Conservation (phyloP, 176 grass and related monocot species). For the Lolium multiflorum region DNA sequence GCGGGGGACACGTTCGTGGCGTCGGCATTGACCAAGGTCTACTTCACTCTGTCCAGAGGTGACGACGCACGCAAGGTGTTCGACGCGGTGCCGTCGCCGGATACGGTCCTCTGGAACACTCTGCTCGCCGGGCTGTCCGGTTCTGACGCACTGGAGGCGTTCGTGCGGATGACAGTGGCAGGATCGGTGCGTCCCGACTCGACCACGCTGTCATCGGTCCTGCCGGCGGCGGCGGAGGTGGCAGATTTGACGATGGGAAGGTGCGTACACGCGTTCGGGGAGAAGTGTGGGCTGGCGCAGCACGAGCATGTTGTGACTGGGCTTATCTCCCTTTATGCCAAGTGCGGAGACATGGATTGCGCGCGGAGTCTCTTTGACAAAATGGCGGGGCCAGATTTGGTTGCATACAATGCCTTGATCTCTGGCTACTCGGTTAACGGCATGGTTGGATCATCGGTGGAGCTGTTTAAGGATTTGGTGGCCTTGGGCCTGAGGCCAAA, state of each 20-base stretch:
- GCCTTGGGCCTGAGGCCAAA: conserved; percentile 48
- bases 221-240: conserved; percentile 63
- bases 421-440: conserved; percentile 69
- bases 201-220: conserved; percentile 63
- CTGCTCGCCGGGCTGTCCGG: conserved; percentile 62
- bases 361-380: conserved; percentile 63
- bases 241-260: conserved; percentile 52
- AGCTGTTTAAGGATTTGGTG: conserved; percentile 64
- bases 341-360: conserved; percentile 50
- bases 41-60: conserved; percentile 59
- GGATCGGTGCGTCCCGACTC: conserved; percentile 56
- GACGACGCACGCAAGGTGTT: conserved; percentile 68
- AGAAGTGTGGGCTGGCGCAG: conserved; percentile 48
- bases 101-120: conserved; percentile 77
- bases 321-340: conserved; percentile 69
- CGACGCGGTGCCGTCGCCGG: conserved; percentile 60
- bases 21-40: conserved; percentile 67
- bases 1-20: conserved; percentile 70
- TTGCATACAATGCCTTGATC: conserved; percentile 80
- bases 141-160: conserved; percentile 55
- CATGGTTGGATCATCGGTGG: conserved; percentile 55
- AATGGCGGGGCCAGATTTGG: conserved; percentile 60
- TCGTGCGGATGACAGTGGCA: conserved; percentile 57
- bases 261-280: conserved; percentile 56
- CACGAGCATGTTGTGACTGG: conserved; percentile 63